Evolutionary conservation across 768 basidiomycete genomes (phyloP), one percentile per base, ranked within the genome.

Genomic region (Clathrus columnatus): DNA sequence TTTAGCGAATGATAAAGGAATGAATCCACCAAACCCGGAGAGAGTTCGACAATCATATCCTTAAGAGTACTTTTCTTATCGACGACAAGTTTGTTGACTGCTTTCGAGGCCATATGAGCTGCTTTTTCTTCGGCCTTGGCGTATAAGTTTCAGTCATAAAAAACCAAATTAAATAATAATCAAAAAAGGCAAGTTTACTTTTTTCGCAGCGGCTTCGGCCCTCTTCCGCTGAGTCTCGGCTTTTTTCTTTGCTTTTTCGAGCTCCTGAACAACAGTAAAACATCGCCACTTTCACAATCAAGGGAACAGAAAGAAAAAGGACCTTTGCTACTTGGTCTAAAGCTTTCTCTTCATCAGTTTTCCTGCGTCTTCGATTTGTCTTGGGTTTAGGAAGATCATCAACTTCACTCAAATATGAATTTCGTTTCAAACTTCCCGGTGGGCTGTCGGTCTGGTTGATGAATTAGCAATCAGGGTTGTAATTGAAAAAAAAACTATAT

Each of bases 81-180:
- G 46, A 41, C 49, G n/a, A 61, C 60, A 42, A 61, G 60, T 21
- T 59, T 57, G 53, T 63, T 59, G 10, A 26, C 54, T 36, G 48
- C 46, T 32, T 30, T 47, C 11, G 5, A 26, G 21, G 46, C 23
- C 8, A n/a, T 55, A 6, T 50, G 17, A 7, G 21, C 48, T 8
- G 17, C 23, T 21, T 55, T 55, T 0, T 55, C 54, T 24, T 18
- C 46, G 4, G 23, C 46, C 54, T n/a, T 55, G 27, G 18, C 5
- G 24, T 3, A 41, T 10, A n/a, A 20, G 50, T 7, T 27, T 55
- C 51, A 52, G 27, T 21, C 16, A 55, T 6, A 23, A 23, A 46
- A 51, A 28, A 48, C 8, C 21, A 20, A 23, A 2, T 27, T 18
- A 51, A 24, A 21, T 50, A 36, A 7, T 4, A n/a, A 8, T 14